Percentiles rank a stretch among this genome's conserved stretches.
Conservation (phyloP, 805 yeast species). For the Tetrapisispora phaffii region DNA sequence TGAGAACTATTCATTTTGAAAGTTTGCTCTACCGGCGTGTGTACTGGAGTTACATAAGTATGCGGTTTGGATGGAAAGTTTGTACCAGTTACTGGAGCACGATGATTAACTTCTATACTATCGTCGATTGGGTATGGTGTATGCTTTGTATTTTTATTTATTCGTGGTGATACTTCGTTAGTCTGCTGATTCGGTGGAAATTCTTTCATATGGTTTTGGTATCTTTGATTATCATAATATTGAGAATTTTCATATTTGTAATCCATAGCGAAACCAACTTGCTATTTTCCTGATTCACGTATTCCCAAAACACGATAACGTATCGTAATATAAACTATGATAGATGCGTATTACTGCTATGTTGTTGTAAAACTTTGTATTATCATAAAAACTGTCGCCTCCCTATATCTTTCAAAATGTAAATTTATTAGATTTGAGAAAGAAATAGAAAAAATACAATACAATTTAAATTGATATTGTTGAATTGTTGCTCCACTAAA, state of each 20-base stretch:
- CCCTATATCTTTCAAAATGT: background rate
- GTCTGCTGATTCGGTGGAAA: background rate
- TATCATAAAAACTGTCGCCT: background rate
- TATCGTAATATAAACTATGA: background rate
- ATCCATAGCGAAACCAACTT: background rate
- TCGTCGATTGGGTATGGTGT: constrained; percentile 6
- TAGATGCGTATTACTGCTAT: too few species aligned
- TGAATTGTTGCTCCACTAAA: background rate
- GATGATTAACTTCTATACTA: background rate
- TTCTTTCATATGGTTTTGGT: constrained; percentile 1
- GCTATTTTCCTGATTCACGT: too few species aligned
- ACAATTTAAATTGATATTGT: background rate
- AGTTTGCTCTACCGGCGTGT: background rate
- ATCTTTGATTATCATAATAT: background rate
- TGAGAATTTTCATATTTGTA: background rate
- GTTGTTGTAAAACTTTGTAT: background rate
- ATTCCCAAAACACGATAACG: background rate
- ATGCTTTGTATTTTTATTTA: background rate
- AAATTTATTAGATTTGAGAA: background rate
- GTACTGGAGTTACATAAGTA: background rate
- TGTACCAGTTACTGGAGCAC: background rate
- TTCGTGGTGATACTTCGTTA: background rate
- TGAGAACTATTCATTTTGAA: background rate
- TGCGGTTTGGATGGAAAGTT: background rate
- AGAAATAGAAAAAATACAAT: background rate